A percentile compares a stretch with the other conserved stretches of the same genome.
Conservation (phyloP, 2,329 filamentous ascomycete genomes). For the Arachnomyces sp. region DNA sequence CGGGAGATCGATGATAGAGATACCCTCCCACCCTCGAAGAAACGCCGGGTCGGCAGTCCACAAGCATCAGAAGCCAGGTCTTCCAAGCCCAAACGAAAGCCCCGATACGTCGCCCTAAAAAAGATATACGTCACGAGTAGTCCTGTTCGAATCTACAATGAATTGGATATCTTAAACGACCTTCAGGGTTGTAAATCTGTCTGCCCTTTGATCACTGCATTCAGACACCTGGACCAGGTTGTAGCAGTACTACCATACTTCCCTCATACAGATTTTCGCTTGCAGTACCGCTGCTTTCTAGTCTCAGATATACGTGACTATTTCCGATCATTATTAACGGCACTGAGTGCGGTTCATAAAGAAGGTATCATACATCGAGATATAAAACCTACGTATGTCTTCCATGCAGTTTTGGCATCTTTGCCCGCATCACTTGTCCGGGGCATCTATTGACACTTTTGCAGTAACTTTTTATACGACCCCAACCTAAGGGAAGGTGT, state of each 20-base stretch:
- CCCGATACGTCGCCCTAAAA: slow-evolving; percentile 90
- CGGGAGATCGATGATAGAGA: slow-evolving; percentile 58
- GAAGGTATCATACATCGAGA: slow-evolving; percentile 85
- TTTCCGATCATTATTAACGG: slow-evolving; percentile 79
- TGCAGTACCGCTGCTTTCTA: slow-evolving; percentile 84
- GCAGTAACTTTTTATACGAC: slow-evolving; percentile 82
- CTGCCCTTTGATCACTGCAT: slow-evolving; percentile 95
- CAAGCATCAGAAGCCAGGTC: slow-evolving; percentile 16
- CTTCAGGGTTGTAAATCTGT: slow-evolving; percentile 75
- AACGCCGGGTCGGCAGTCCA: slow-evolving; percentile 37
- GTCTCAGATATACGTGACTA: slow-evolving; percentile 83
- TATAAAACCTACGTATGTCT: slow-evolving; percentile 74
- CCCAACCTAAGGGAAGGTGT: slow-evolving; percentile 69
- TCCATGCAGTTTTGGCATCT: too few species aligned
- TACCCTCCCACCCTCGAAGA: slow-evolving; percentile 60
- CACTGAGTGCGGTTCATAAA: slow-evolving; percentile 73
- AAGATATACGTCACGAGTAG: slow-evolving; percentile 99
- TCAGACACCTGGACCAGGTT: slow-evolving; percentile 88
- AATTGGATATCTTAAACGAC: slow-evolving; percentile 86
- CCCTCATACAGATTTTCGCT: slow-evolving; percentile 83
- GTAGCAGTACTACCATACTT: slow-evolving; percentile 94
- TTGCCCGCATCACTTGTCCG: too few species aligned
- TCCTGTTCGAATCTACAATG: slow-evolving; percentile 86
- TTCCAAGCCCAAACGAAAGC: slow-evolving; percentile 36
- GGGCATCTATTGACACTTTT: slow-evolving; percentile 5